Conservation (phyloP, 2,329 filamentous ascomycete species). For the Xylaria digitata region DNA sequence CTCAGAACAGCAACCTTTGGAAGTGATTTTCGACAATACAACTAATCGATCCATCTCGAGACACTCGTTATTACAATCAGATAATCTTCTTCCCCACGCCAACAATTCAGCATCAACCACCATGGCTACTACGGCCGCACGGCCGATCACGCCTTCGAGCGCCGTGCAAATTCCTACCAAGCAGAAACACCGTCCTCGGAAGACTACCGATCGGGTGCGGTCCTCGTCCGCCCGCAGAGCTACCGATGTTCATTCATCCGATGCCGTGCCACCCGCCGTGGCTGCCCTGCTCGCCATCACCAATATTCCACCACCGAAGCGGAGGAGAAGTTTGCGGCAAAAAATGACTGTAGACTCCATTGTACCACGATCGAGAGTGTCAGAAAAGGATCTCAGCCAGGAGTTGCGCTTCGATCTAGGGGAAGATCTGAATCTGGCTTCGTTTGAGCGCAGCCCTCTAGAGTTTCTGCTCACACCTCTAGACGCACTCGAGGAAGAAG, state of each 20-base stretch:
- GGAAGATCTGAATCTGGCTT: conserved; percentile 49
- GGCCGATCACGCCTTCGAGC: conserved; percentile 57
- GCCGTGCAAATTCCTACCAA: conserved; percentile 66
- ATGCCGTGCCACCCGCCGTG: conserved; percentile 68
- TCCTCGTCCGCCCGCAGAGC: conserved; percentile 50
- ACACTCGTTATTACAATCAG: conserved; percentile 44
- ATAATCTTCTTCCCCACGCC: conserved; percentile 43
- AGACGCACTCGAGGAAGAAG: conserved; percentile 66
- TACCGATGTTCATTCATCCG: conserved; percentile 61
- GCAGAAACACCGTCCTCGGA: conserved; percentile 52
- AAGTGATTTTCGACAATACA: conserved; percentile 34
- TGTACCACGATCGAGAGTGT: conserved; percentile 64
- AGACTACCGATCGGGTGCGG: conserved; percentile 53
- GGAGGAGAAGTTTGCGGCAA: conserved; percentile 51
- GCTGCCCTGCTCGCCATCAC: conserved; percentile 71
- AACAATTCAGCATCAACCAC: conserved; percentile 47
- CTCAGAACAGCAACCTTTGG: conserved; percentile 30
- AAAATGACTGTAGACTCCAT: conserved; percentile 67
- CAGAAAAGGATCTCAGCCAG: conserved; percentile 68
- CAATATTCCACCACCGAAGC: conserved; percentile 65
- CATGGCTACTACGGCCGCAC: conserved; percentile 48
- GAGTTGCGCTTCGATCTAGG: conserved; percentile 41
- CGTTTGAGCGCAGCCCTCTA: conserved; percentile 65
- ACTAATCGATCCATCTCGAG: conserved; percentile 45
- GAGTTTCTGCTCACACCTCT: conserved; percentile 70